Evolutionary conservation across 768 basidiomycete species (phyloP), one percentile per base, ranked within the genome.

Genomic region (Multifurca ochricompacta): DNA sequence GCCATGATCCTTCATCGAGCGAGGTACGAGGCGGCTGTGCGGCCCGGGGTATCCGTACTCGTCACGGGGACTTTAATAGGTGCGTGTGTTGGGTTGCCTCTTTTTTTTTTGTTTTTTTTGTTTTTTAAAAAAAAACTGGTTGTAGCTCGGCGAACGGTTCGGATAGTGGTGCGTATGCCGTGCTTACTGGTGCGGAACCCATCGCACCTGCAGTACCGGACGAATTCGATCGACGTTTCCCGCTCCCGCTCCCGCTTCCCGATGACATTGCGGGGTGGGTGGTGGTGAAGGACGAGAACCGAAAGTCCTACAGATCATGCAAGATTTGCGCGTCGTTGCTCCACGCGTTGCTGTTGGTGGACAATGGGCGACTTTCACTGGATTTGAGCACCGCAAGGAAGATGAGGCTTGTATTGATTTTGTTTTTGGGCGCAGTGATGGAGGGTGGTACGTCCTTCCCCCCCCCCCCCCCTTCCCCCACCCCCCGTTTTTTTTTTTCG

Each of bases 61-160:
- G 63, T 81, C 56, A 71, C 72, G 0, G 80, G 0, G 79, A 81
- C 65, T 79, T 81, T 59, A 81, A 81, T 59, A 61, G 60, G 60
- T 61, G 18, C 36, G 7, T 6, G 3, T 21, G 5, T 13, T 6
- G n/a, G n/a, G n/a, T n/a, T n/a, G n/a, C n/a, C 23, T 31, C n/a
- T 5, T 31, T 14, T 40, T 18, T 13, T 10, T 16, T 16, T n/a
- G 4, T 0, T 14, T 30, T 4, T 19, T 13, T 28, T 19, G 40
- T 30, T 9, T 39, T 10, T 25, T 27, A 16, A 8, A 14, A 21
- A 9, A 35, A 19, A 23, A 13, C 23, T 16, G 14, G 48, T 23
- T 8, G 2, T 28, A 79, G 78, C 61, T 69, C 71, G 5, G 69
- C 73, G 4, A 68, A 62, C 1, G 78, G 77, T 6, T 48, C 58